These are phyloP conservation scores for Rickenella mellea DNA, from an alignment of 768 basidiomycete species.

Conservation along the genomic window DNA sequence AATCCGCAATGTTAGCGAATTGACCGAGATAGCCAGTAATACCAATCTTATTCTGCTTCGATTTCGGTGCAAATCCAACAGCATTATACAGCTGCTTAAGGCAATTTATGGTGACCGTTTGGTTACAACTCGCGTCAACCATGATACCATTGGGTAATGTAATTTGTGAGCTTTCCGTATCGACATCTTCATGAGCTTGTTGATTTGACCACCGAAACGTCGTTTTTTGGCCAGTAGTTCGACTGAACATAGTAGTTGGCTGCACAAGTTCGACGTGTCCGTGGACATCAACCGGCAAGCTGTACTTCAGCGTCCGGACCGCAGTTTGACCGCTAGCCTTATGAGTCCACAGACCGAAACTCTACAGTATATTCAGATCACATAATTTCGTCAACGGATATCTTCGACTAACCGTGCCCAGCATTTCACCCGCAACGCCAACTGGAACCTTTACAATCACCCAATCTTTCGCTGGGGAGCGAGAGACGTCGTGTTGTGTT, in stretches of 20 bases:
- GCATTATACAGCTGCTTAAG: slow-evolving; percentile 48
- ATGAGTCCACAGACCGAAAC: slow-evolving; percentile 39
- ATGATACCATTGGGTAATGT: slow-evolving; percentile 18
- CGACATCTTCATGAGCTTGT: not conserved
- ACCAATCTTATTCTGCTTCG: slow-evolving; percentile 39
- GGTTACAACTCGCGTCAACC: slow-evolving; percentile 25
- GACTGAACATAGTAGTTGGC: slow-evolving; percentile 62
- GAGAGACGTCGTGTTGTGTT: slow-evolving; percentile 31
- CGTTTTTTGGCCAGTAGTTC: slow-evolving; percentile 31
- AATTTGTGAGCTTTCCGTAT: slow-evolving; percentile 1
- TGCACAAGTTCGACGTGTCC: slow-evolving; percentile 59
- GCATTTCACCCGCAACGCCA: slow-evolving; percentile 53
- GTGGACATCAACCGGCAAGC: slow-evolving; percentile 49
- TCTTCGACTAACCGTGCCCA: slow-evolving; percentile 44
- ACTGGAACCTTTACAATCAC: slow-evolving; percentile 50
- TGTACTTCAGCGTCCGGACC: slow-evolving; percentile 61
- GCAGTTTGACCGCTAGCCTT: slow-evolving; percentile 39
- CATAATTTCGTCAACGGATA: not conserved
- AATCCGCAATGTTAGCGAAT: slow-evolving; percentile 44
- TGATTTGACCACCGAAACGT: slow-evolving; percentile 23
- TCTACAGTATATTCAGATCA: not conserved
- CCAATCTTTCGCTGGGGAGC: slow-evolving; percentile 66
- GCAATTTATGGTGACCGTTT: slow-evolving; percentile 38
- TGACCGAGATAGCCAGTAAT: slow-evolving; percentile 46
- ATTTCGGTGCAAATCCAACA: slow-evolving; percentile 33